Base-by-base conservation (phyloP, 768 basidiomycete genomes). In the Serendipita vermifera region DNA sequence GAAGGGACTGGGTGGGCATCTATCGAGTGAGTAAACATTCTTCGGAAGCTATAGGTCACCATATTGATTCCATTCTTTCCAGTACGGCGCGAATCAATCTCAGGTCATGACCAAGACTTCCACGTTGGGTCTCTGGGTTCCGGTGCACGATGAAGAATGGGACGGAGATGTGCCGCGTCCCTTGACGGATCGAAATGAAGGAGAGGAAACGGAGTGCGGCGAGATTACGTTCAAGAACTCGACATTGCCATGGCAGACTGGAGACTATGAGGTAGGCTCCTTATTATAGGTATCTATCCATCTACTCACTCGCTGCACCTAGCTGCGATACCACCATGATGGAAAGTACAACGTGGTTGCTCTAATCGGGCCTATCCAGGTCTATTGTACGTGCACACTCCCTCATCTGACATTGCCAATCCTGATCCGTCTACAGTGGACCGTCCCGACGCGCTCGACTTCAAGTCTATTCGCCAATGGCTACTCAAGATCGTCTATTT, bases 281-380 rank as follows among this genome's bases (percentile, higher is more conserved):
- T n/a, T n/a, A n/a, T 26, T 26, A 48, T 15, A 0, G 11, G 41
- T 9, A 3, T 5, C 1, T 1, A 20, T 11, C n/a, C 5, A n/a
- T 39, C 27, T 15, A 4, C 14, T 29, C 17, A 29, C 46, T 51
- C 24, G 32, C 17, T 22, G 9, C 22, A 9, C 59, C 3, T 32
- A 87, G 85, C 73, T 85, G 58, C 82, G 90, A 2, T 93, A 92
- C 66, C 96, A 99, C 64, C 93, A 97, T 64, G 90, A 96, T 67
- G 92, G 91, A 46, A 97, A 93, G 68, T 87, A 99, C 70, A 96
- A 92, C 68, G 96, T 98, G 56, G 85, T 98, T 79, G 79, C 81
- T 55, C 64, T 85, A 54, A 82, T 86, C 46, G 86, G 83, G 1
- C 89, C 91, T 5, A 72, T 98, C 57, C 90, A 96, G 65, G 82